Evolutionary conservation across 305 asterid genomes (phyloP).

Genomic region (Lippia alba): DNA sequence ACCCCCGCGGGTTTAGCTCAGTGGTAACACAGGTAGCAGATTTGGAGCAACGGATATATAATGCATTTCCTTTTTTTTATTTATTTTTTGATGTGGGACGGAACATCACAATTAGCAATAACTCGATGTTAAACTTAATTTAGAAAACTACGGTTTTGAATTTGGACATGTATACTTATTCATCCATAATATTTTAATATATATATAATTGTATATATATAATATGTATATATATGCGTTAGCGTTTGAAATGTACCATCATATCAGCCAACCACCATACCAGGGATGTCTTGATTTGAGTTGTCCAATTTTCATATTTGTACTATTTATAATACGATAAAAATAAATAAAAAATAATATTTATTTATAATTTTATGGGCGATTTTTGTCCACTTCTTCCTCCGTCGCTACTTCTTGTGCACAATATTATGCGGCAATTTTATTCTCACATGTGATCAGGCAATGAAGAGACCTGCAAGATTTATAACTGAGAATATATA

Average conservation of each 20-base stretch:
- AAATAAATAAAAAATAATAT: neutral
- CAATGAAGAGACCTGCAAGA: neutral
- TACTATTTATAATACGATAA: neutral
- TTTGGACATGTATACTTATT: too few species aligned
- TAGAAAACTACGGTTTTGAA: too few species aligned
- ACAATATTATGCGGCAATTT: slow-evolving; percentile 22
- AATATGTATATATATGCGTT: neutral
- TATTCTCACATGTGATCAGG: slow-evolving; percentile 26
- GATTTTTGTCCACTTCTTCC: slow-evolving; percentile 21
- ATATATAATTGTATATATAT: neutral
- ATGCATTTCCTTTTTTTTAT: too few species aligned
- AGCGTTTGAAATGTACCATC: slow-evolving; percentile 27
- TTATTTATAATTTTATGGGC: slow-evolving; percentile 12
- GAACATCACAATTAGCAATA: too few species aligned
- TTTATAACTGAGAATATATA: neutral
- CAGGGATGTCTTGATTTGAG: slow-evolving; percentile 41
- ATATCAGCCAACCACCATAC: slow-evolving; percentile 34
- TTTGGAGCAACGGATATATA: too few species aligned
- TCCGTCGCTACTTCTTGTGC: slow-evolving; percentile 14
- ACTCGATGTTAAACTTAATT: too few species aligned
- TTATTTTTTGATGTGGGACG: too few species aligned
- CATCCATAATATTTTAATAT: too few species aligned
- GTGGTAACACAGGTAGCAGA: too few species aligned
- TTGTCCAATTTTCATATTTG: slow-evolving; percentile 35
- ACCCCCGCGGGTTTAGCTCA: too few species aligned